Conservation (phyloP, 139 green algal species). For the Eudorina sp. region DNA sequence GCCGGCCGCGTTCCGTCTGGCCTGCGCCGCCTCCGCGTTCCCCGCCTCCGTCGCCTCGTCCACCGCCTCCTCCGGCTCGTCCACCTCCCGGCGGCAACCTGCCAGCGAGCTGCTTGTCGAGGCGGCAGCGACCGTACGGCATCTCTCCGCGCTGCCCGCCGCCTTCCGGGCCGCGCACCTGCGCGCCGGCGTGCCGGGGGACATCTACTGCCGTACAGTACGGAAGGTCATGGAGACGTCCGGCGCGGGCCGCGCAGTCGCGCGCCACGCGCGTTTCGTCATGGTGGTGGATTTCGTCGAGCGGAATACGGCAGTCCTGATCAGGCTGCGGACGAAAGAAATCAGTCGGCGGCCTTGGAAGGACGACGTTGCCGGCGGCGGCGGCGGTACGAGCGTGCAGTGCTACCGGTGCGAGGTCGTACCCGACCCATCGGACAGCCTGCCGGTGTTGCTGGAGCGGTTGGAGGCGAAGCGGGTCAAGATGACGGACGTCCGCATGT, state of each 20-base stretch:
- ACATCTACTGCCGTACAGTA: neutral
- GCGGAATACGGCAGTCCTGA: neutral
- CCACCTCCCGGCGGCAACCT: neutral
- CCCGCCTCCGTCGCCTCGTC: neutral
- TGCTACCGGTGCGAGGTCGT: neutral
- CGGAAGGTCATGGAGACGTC: neutral
- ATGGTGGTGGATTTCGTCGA: neutral
- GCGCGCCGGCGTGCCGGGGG: neutral
- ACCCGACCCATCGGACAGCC: neutral
- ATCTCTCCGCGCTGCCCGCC: neutral
- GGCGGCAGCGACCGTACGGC: neutral
- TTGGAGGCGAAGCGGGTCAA: neutral
- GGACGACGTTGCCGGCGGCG: neutral
- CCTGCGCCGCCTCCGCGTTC: neutral
- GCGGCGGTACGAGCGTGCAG: neutral
- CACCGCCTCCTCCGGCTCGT: neutral
- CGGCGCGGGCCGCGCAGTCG: neutral
- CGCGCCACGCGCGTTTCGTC: neutral
- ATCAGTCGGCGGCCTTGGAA: neutral
- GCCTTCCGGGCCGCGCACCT: neutral
- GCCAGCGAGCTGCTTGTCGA: neutral
- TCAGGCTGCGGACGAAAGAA: neutral
- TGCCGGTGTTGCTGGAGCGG: neutral
- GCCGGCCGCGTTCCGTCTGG: neutral
- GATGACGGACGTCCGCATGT: neutral